These are phyloP conservation scores for Alloascoidea hylecoeti DNA, from an alignment of 805 yeast genomes.

Conservation along the genomic window DNA sequence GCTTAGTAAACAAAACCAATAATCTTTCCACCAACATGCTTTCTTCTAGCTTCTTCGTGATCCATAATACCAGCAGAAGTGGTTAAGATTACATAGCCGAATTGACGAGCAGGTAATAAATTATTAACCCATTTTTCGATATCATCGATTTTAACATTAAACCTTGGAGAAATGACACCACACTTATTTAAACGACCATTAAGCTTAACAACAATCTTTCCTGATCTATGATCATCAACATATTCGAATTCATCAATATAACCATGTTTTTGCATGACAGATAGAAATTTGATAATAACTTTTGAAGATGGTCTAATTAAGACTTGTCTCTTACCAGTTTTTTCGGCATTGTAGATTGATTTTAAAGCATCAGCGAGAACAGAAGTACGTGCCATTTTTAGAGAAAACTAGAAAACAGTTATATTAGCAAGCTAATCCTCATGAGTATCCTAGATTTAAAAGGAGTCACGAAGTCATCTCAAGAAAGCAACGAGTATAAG, in stretches of 20 bases:
- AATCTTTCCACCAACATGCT: conserved; percentile 98
- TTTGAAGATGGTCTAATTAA: conserved; percentile 96
- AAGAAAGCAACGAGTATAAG: too few relatives aligned
- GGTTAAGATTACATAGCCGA: conserved; percentile 95
- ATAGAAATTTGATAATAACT: conserved; percentile 93
- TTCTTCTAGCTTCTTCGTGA: conserved; percentile 99
- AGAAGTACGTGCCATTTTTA: conserved; percentile 92
- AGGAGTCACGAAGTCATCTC: too few relatives aligned
- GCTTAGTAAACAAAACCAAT: conserved; percentile 91
- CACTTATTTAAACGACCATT: conserved; percentile 98
- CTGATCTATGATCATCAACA: conserved; percentile 98
- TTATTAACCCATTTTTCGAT: conserved; percentile 98
- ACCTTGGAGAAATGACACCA: conserved; percentile 98
- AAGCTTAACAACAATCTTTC: conserved; percentile 91
- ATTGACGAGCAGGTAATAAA: conserved; percentile 98
- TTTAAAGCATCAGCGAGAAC: conserved; percentile 98
- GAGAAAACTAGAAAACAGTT: too few relatives aligned
- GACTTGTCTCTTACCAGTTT: conserved; percentile 98
- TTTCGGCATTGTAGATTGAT: conserved; percentile 98
- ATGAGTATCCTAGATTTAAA: too few relatives aligned
- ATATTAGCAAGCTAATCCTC: too few relatives aligned
- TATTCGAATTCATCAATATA: conserved; percentile 98
- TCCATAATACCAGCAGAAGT: conserved; percentile 99
- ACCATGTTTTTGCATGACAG: conserved; percentile 95
- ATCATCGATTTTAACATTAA: conserved; percentile 90